Conservation (phyloP, 768 basidiomycete species). For the Psilocybe cubensis region DNA sequence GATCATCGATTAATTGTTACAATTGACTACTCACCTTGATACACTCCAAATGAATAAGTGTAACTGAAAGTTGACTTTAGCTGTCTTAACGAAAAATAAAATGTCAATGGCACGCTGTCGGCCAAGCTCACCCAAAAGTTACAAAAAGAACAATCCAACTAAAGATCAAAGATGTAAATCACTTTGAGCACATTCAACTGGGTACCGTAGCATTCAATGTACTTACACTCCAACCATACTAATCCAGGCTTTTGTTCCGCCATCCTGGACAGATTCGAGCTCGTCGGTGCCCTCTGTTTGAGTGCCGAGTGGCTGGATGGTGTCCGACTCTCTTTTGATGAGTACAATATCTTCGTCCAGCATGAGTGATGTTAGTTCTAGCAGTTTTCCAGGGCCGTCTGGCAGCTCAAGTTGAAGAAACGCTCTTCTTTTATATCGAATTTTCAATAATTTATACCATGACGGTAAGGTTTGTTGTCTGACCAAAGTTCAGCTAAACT, state of each 20-base stretch:
- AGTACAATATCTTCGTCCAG: no score
- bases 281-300: no score
- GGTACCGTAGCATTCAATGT: neutral
- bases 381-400: no score
- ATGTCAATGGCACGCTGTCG: no score
- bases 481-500: no score
- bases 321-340: no score
- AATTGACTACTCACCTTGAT: constrained; percentile 33
- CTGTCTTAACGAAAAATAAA: neutral
- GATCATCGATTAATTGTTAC: constrained; percentile 24
- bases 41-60: constrained; percentile 28
- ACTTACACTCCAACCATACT: constrained; percentile 46
- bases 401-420: no score
- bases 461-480: no score
- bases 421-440: no score
- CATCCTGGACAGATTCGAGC: constrained; percentile 27
- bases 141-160: constrained; percentile 44
- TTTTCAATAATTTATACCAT: no score
- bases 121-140: constrained; percentile 38
- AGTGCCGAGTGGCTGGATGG: no score
- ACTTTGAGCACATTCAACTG: neutral
- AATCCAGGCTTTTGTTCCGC: constrained; percentile 41
- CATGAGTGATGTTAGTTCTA: no score
- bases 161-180: neutral
- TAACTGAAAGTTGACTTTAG: constrained; percentile 14